phyloP scores from a whole-genome alignment of 495 filamentous ascomycete genomes.

The Penicillium maclennaniae region DNA sequence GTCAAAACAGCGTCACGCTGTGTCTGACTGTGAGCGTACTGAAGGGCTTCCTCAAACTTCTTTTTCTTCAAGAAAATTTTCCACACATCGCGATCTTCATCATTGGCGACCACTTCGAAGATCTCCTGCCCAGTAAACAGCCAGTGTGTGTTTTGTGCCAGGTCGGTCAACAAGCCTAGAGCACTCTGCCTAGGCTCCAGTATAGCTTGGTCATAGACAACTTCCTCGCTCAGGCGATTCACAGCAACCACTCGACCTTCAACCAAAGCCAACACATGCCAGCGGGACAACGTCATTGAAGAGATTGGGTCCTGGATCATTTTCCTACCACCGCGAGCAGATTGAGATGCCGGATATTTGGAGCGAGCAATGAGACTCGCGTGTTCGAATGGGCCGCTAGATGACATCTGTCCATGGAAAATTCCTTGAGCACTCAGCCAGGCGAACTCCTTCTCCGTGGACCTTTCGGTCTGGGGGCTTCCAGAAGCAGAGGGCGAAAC shows the following conservation, averaged over 20 bases:
- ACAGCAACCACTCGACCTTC: constrained; percentile 77
- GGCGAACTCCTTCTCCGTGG: constrained; percentile 71
- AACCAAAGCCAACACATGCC: constrained; percentile 84
- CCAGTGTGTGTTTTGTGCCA: constrained; percentile 95
- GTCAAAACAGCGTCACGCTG: constrained; percentile 88
- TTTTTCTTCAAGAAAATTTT: constrained; percentile 80
- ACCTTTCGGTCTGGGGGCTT: constrained; percentile 36
- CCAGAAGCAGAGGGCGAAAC: constrained; percentile 71
- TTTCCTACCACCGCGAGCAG: constrained; percentile 58
- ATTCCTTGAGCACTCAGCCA: constrained; percentile 88
- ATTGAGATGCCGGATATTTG: constrained; percentile 63
- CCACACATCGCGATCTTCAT: constrained; percentile 94
- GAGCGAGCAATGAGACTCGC: constrained; percentile 72
- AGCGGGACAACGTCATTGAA: constrained; percentile 83
- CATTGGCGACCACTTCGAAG: constrained; percentile 83
- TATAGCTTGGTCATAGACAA: constrained; percentile 82
- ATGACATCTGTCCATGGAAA: constrained; percentile 71
- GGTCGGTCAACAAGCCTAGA: constrained; percentile 78
- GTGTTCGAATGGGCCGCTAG: constrained; percentile 57
- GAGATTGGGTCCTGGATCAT: constrained; percentile 65
- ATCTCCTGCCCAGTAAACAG: constrained; percentile 87
- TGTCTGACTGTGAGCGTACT: constrained; percentile 65
- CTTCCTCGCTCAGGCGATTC: constrained; percentile 77
- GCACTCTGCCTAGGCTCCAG: constrained; percentile 75
- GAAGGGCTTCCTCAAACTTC: constrained; percentile 80